Percentiles rank a stretch among this genome's conserved stretches.
These are phyloP conservation scores for Xylariaceae sp. DNA, from an alignment of 2,329 filamentous ascomycete species.

Conservation along the genomic window DNA sequence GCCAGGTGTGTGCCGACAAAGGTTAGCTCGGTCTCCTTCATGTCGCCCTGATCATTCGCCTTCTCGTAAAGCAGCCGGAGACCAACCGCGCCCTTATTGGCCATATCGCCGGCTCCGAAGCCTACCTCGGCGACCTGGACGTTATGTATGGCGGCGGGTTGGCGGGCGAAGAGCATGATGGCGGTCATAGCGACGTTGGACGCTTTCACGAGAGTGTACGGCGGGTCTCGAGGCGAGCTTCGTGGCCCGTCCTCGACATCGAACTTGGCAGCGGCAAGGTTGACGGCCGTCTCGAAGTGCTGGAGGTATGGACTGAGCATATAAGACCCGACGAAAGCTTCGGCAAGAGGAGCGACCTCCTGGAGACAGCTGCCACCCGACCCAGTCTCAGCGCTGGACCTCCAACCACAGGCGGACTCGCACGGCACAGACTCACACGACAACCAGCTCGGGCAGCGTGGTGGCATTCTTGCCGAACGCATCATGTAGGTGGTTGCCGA, in stretches of 20 bases:
- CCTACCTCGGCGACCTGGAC: constrained; percentile 77
- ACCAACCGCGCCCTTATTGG: constrained; percentile 89
- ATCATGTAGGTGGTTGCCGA: constrained; percentile 62
- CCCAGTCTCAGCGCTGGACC: constrained; percentile 2
- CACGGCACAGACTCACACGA: constrained; percentile 50
- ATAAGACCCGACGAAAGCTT: constrained; percentile 78
- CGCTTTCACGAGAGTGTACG: constrained; percentile 63
- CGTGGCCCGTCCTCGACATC: constrained; percentile 12
- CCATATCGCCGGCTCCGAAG: constrained; percentile 80
- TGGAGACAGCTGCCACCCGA: constrained; percentile 61
- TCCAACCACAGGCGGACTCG: neutral
- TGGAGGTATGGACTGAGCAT: constrained; percentile 70
- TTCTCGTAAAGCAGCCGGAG: constrained; percentile 57
- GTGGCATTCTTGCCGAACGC: constrained; percentile 44
- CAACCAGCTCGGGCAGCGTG: constrained; percentile 45
- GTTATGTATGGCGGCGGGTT: constrained; percentile 50
- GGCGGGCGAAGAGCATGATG: constrained; percentile 74
- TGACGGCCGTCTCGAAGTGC: constrained; percentile 62
- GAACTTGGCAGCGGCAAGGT: constrained; percentile 52
- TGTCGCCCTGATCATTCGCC: constrained; percentile 24
- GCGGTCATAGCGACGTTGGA: constrained; percentile 84
- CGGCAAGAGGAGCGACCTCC: constrained; percentile 78
- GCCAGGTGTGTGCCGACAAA: constrained; percentile 86
- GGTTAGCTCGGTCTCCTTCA: constrained; percentile 56
- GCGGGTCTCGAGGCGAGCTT: constrained; percentile 18